phyloP scores from a whole-genome alignment of 345 rosid species.

The Gynandropsis gynandra region DNA sequence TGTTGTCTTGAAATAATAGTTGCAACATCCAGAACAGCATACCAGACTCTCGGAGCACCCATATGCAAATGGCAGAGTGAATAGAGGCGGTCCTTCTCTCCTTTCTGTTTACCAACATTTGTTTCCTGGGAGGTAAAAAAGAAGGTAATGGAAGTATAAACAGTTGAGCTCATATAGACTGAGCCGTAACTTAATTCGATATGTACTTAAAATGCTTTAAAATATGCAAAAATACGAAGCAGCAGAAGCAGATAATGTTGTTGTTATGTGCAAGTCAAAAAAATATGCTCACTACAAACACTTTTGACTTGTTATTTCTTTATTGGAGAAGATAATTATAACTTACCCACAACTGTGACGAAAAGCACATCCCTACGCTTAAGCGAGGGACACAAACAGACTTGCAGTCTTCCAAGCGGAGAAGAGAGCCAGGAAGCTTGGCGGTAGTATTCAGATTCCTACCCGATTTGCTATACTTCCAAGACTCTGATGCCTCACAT shows the following conservation, averaged over 20 bases:
- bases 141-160: too few species aligned
- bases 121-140: slow-evolving; percentile 15
- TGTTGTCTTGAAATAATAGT: slow-evolving; percentile 32
- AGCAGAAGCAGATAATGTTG: too few species aligned
- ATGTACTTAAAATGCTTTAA: slow-evolving; percentile 5
- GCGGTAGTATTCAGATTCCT: slow-evolving; percentile 73
- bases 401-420: slow-evolving; percentile 40
- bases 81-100: slow-evolving; percentile 58
- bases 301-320: too few species aligned
- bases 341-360: slow-evolving; percentile 66
- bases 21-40: slow-evolving; percentile 44
- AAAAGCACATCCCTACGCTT: slow-evolving; percentile 62
- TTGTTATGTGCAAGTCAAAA: too few species aligned
- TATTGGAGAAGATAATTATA: background rate
- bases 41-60: slow-evolving; percentile 69
- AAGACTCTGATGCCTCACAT: slow-evolving; percentile 19
- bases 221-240: background rate
- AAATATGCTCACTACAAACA: too few species aligned
- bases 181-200: too few species aligned
- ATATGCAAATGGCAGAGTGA: slow-evolving; percentile 52
- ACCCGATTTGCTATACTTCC: slow-evolving; percentile 36
- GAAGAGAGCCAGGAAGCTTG: slow-evolving; percentile 60
- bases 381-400: slow-evolving; percentile 45
- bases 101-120: slow-evolving; percentile 43
- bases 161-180: too few species aligned